phyloP scores from a whole-genome alignment of 2,329 filamentous ascomycete species.

The Aspergillus persii region DNA sequence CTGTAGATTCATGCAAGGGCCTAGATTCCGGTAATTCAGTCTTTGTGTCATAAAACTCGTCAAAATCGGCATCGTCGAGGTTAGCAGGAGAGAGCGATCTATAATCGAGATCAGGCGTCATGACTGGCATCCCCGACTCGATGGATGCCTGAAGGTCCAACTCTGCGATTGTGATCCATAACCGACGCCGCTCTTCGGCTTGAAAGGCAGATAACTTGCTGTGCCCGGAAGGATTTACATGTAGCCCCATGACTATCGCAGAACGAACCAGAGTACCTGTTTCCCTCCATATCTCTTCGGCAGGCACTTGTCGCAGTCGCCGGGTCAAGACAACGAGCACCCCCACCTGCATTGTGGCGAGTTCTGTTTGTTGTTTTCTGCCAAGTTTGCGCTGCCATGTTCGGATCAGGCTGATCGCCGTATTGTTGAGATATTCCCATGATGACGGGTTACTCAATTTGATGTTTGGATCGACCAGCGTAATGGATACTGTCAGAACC shows the following conservation, averaged over 20 bases:
- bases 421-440: constrained; percentile 18
- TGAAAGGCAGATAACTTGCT: constrained; percentile 33
- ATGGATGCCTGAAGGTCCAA: constrained; percentile 47
- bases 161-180: constrained; percentile 41
- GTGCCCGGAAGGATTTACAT: constrained; percentile 37
- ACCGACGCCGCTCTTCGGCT: constrained; percentile 34
- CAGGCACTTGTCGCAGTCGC: constrained; percentile 10
- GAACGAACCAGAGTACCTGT: constrained; percentile 36
- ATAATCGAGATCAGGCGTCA: constrained; percentile 36
- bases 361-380: constrained; percentile 20
- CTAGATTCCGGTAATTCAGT: constrained; percentile 23
- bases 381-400: constrained; percentile 19
- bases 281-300: constrained; percentile 43
- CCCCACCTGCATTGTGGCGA: constrained; percentile 18
- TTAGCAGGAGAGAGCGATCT: constrained; percentile 41
- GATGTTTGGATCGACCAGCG: not conserved
- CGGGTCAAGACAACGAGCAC: constrained; percentile 15
- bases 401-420: constrained; percentile 11
- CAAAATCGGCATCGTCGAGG: constrained; percentile 41
- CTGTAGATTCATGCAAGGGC: constrained; percentile 24
- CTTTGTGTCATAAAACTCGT: constrained; percentile 28
- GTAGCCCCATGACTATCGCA: constrained; percentile 42
- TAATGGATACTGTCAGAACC: constrained; percentile 10
- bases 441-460: constrained; percentile 4
- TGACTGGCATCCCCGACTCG: constrained; percentile 39